Conservation (phyloP, 179 eudicot species). For the Beta lomatogona region DNA sequence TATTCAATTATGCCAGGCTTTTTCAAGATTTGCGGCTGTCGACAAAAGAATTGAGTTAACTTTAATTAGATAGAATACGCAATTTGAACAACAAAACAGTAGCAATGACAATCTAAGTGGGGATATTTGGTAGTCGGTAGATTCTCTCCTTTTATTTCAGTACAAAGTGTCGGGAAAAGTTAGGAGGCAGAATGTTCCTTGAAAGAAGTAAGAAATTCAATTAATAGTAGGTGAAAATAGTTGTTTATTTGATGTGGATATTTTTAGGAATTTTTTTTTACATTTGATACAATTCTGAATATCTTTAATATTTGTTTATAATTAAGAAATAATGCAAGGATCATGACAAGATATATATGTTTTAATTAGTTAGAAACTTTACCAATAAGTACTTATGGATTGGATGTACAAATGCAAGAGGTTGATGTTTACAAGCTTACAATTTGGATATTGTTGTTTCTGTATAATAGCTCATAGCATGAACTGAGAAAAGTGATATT, state of each 20-base stretch:
- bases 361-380: no score
- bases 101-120: neutral
- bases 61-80: neutral
- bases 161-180: conserved; percentile 9
- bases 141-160: neutral
- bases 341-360: no score
- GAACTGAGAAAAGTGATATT: no score
- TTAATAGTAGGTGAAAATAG: neutral
- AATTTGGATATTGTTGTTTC: no score
- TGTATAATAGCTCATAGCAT: no score
- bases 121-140: conserved; percentile 11
- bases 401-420: no score
- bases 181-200: conserved; percentile 2
- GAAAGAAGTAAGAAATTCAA: neutral
- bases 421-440: no score
- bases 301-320: no score
- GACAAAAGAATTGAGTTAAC: neutral
- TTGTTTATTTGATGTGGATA: neutral
- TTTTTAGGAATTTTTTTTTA: neutral
- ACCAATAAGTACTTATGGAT: no score
- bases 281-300: no score
- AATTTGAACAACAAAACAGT: neutral
- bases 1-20: neutral
- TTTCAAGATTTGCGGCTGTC: conserved; percentile 22
- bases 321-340: no score